Evolutionary conservation across 2,329 filamentous ascomycete species (phyloP).

Genomic region (Penicillium capsulatum): DNA sequence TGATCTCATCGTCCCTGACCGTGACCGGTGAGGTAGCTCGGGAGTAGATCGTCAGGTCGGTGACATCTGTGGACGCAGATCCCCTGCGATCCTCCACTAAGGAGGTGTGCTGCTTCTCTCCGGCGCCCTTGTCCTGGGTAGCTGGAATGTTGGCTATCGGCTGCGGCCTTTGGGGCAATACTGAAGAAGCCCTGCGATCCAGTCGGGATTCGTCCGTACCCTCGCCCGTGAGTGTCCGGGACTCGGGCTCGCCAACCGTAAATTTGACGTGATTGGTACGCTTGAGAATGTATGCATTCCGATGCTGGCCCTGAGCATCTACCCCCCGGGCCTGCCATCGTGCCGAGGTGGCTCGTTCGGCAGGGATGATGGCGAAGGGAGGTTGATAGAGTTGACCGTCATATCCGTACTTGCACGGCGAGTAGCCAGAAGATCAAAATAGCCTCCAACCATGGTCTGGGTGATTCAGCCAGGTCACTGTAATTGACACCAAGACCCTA

Average conservation of each 20-base stretch:
- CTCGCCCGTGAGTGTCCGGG: slow-evolving; percentile 16
- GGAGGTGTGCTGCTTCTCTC: slow-evolving; percentile 20
- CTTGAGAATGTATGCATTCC: slow-evolving; percentile 39
- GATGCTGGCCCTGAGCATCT: slow-evolving; percentile 29
- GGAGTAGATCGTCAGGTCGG: slow-evolving; percentile 26
- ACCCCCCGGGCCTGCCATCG: slow-evolving; percentile 15
- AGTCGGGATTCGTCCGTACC: slow-evolving; percentile 27
- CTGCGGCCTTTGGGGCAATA: slow-evolving; percentile 31
- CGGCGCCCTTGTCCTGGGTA: slow-evolving; percentile 24
- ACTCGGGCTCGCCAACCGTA: slow-evolving; percentile 25
- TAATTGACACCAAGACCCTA: slow-evolving; percentile 7
- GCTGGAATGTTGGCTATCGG: slow-evolving; percentile 38
- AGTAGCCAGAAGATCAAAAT: slow-evolving; percentile 32
- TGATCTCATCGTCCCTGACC: slow-evolving; percentile 28
- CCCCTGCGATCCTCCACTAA: slow-evolving; percentile 25
- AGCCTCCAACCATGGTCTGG: slow-evolving; percentile 36
- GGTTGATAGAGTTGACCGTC: slow-evolving; percentile 17
- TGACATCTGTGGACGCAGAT: slow-evolving; percentile 28
- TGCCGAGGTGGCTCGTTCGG: slow-evolving; percentile 21
- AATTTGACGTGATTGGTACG: slow-evolving; percentile 36
- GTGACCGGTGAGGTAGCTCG: slow-evolving; percentile 22
- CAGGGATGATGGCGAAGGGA: slow-evolving; percentile 22
- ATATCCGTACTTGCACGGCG: slow-evolving; percentile 26
- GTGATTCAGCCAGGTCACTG: too few relatives aligned
- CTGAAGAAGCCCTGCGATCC: slow-evolving; percentile 28